Base-by-base conservation (phyloP, 2,329 filamentous ascomycete genomes). In the Aspergillus jensenii region DNA sequence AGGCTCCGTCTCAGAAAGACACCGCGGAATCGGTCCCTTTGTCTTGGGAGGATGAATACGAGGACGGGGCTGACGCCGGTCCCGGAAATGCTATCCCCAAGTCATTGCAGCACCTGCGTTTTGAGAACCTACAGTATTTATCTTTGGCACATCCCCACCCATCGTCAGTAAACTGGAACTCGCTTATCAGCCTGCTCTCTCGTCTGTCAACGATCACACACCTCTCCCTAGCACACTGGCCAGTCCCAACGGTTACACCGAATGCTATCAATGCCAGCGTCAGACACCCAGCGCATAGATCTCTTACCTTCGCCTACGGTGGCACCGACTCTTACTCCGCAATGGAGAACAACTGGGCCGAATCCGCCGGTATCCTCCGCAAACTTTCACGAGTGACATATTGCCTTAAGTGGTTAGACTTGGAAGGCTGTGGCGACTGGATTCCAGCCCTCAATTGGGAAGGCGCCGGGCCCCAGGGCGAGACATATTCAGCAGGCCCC, bases 201-300 rank as follows among this genome's bases (percentile, higher is more conserved):
- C 76, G 82, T 25, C 70, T 85, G 0, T 76, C 81, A n/a, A 84
- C 79, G 3, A 68, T 88, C 23, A 87, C 84, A 0, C 85, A 87
- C 62, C 75, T 88, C 2, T 87, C 85, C 0, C 76, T 88, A 2
- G 84, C 85, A 2, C 78, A 85, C 67, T 88, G 85, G 85, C 84
- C 84, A 3, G 72, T 77, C 19, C 85, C 85, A 2, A 83, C 81
- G 0, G 71, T 82, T n/a, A 85, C 82, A 0, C 82, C 83, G 0
- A 82, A 84, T 59, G 73, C 83, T 3, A 72, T 73, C 3, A 79
- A 77, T 8, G 69, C 78, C 6, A 78, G 76, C 11, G 73, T 82
- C 37, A 68, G 65, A 61, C 68, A 78, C 11, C 68, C 71, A 15
- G 74, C 73, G 19, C 71, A 74, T 25, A 68, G 76, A 51, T 74